phyloP scores from a whole-genome alignment of 352 stramenopile genomes.

The Globisporangium acanthophoron region DNA sequence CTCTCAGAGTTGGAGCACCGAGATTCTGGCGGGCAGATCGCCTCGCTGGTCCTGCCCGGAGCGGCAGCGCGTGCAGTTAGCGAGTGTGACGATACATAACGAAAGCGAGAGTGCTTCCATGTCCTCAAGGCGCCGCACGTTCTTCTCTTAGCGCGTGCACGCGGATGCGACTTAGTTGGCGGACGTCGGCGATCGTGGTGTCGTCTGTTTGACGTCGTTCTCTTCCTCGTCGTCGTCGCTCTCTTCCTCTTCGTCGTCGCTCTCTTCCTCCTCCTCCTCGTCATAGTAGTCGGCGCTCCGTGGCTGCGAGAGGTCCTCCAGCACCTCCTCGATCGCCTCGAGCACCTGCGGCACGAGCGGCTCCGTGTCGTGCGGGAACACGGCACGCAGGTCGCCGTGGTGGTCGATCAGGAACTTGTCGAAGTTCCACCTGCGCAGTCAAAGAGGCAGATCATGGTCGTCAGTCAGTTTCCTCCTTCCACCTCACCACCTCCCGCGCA shows the following conservation, averaged over 20 bases:
- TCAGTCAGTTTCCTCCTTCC: neutral
- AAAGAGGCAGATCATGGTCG: neutral
- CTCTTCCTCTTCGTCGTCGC: neutral
- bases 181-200: too few species aligned
- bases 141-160: too few species aligned
- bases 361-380: constrained; percentile 75
- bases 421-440: constrained; percentile 56
- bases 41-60: too few species aligned
- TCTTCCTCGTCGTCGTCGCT: neutral
- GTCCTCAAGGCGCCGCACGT: too few species aligned
- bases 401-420: constrained; percentile 78
- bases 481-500: too few species aligned
- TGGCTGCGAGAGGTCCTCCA: constrained; percentile 35
- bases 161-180: neutral
- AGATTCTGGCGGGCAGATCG: too few species aligned
- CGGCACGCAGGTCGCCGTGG: constrained; percentile 47
- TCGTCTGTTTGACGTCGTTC: neutral
- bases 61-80: too few species aligned
- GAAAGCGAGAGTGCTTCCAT: too few species aligned
- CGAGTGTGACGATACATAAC: too few species aligned
- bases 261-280: constrained; percentile 1
- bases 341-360: constrained; percentile 51
- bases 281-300: neutral
- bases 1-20: neutral
- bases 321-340: constrained; percentile 55